Evolutionary conservation across 2,329 filamentous ascomycete species (phyloP).

Genomic region (Curvularia spicifera): DNA sequence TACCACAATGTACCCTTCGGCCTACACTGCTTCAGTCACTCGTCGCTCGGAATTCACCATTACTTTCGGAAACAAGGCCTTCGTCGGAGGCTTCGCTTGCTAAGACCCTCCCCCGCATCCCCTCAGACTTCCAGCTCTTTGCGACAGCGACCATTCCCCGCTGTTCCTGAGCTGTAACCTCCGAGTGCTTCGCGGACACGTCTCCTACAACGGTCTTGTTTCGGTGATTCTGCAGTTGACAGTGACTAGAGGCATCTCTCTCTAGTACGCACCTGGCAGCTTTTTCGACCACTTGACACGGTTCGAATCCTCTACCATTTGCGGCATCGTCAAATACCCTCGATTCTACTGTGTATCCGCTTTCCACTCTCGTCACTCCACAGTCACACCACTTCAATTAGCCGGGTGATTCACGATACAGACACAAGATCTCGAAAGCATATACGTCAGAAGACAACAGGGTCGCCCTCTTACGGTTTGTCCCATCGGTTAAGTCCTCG

Average conservation of each 20-base stretch:
- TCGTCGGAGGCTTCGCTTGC: constrained; percentile 47
- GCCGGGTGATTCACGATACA: constrained; percentile 22
- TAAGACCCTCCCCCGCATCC: constrained; percentile 45
- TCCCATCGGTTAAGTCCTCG: constrained; percentile 49
- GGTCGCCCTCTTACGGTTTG: constrained; percentile 46
- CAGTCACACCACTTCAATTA: constrained; percentile 22
- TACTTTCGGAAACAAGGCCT: constrained; percentile 49
- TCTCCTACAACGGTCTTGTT: constrained; percentile 49
- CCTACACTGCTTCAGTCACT: constrained; percentile 51
- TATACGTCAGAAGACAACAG: constrained; percentile 46
- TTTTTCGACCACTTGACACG: constrained; percentile 43
- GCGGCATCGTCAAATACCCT: constrained; percentile 41
- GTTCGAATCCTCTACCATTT: constrained; percentile 39
- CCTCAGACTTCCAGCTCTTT: constrained; percentile 45
- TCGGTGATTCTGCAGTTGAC: constrained; percentile 53
- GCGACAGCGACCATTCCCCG: constrained; percentile 35
- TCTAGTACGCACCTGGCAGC: constrained; percentile 44
- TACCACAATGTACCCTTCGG: constrained; percentile 48
- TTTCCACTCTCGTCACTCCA: constrained; percentile 19
- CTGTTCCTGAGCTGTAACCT: constrained; percentile 46
- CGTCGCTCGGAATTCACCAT: constrained; percentile 52
- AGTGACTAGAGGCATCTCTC: constrained; percentile 50
- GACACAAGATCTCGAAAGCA: constrained; percentile 37
- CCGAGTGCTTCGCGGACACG: constrained; percentile 47
- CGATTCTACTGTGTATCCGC: constrained; percentile 29